A percentile compares a stretch with the other conserved stretches of the same genome.
Conservation (phyloP, 2,329 filamentous ascomycete genomes). For the Pseudogymnoascus sp. region DNA sequence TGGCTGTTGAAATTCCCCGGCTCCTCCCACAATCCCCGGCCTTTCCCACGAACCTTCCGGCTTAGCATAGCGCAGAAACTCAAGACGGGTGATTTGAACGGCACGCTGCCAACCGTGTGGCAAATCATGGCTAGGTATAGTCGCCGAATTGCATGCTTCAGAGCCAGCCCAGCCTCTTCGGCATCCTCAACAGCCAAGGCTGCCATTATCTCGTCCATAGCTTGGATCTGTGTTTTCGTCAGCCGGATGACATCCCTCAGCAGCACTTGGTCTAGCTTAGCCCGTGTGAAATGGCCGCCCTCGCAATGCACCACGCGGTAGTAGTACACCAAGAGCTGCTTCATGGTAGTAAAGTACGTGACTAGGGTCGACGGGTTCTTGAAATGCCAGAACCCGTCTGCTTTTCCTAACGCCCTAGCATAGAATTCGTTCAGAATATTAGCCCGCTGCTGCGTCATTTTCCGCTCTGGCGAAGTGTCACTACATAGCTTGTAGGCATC, state of each 20-base stretch:
- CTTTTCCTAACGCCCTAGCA: slow-evolving; percentile 2
- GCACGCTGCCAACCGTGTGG: slow-evolving; percentile 10
- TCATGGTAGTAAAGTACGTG: slow-evolving; percentile 15
- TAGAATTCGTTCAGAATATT: slow-evolving; percentile 16
- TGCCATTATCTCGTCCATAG: slow-evolving; percentile 12
- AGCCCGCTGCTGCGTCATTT: slow-evolving; percentile 14
- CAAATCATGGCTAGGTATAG: slow-evolving; percentile 15
- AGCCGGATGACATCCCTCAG: neutral
- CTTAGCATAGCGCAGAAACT: slow-evolving; percentile 12
- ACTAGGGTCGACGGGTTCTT: slow-evolving; percentile 12
- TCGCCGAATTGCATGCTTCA: slow-evolving; percentile 13
- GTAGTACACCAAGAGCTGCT: slow-evolving; percentile 15
- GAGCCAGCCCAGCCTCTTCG: slow-evolving; percentile 6
- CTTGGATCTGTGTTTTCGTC: slow-evolving; percentile 1
- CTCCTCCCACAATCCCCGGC: slow-evolving; percentile 9
- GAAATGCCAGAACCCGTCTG: slow-evolving; percentile 11
- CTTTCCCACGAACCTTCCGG: neutral
- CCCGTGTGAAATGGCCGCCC: slow-evolving; percentile 9
- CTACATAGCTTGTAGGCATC: slow-evolving; percentile 13
- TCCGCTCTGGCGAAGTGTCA: slow-evolving; percentile 12
- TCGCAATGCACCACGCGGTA: slow-evolving; percentile 11
- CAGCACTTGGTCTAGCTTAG: neutral
- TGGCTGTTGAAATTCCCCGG: slow-evolving; percentile 14
- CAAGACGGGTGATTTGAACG: slow-evolving; percentile 12
- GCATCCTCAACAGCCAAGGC: slow-evolving; percentile 10